These are phyloP conservation scores for Eimeria falciformis DNA, from an alignment of 169 alveolate species.

Conservation along the genomic window DNA sequence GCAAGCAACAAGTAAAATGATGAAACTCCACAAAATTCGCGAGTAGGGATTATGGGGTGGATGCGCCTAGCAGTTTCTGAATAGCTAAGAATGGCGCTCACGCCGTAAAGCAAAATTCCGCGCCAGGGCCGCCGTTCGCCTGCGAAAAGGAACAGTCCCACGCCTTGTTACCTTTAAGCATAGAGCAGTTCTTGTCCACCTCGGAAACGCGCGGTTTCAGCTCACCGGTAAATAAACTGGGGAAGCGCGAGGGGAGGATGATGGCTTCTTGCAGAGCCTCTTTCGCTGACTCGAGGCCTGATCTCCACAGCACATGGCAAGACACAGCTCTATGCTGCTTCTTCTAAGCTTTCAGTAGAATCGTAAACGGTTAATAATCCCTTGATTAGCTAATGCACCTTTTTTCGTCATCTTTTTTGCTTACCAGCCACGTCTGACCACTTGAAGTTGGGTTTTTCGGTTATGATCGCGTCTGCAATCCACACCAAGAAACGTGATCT, in stretches of 20 bases:
- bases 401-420: not conserved
- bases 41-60: too few species aligned
- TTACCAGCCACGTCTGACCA: constrained; percentile 94
- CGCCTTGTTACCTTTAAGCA: not conserved
- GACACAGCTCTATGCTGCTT: not conserved
- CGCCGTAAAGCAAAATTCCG: constrained; percentile 82
- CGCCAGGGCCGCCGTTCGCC: constrained; percentile 84
- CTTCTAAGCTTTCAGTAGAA: too few species aligned
- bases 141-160: not conserved
- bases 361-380: too few species aligned
- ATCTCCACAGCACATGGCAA: not conserved
- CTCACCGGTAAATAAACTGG: constrained; percentile 92
- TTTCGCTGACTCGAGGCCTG: constrained; percentile 92
- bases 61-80: too few species aligned
- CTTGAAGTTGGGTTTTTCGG: constrained; percentile 92
- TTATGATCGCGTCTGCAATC: constrained; percentile 78
- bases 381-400: too few species aligned
- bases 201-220: not conserved
- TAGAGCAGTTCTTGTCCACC: not conserved
- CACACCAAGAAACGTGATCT: too few species aligned
- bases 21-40: not conserved
- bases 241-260: constrained; percentile 93
- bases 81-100: constrained; percentile 1
- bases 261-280: constrained; percentile 93
- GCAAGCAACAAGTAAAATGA: not conserved